Evolutionary conservation across 495 filamentous ascomycete species (phyloP).

Genomic region (Neurospora sp.): DNA sequence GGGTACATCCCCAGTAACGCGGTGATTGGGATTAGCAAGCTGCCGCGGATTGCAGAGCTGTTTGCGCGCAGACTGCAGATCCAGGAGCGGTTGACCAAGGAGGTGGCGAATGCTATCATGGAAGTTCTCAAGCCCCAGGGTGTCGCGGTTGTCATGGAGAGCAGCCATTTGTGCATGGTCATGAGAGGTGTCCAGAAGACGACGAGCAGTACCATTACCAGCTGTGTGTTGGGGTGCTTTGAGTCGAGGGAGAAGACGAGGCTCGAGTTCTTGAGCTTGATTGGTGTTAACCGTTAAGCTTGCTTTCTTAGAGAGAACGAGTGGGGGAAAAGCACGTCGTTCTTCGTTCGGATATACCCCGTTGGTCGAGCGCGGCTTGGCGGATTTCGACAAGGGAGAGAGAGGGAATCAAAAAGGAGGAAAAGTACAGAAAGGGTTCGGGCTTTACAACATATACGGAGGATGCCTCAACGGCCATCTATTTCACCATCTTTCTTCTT

Average conservation of each 20-base stretch:
- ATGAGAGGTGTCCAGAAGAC: slow-evolving; percentile 93
- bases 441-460: neutral
- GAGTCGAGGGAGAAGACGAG: slow-evolving; percentile 84
- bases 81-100: slow-evolving; percentile 90
- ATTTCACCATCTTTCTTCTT: neutral
- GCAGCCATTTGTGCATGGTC: slow-evolving; percentile 96
- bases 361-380: neutral
- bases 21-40: slow-evolving; percentile 90
- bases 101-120: slow-evolving; percentile 87
- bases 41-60: slow-evolving; percentile 94
- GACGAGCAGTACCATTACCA: slow-evolving; percentile 77
- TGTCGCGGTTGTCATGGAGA: slow-evolving; percentile 95
- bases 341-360: neutral
- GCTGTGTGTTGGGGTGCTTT: slow-evolving; percentile 92
- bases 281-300: slow-evolving; percentile 43
- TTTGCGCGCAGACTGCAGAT: slow-evolving; percentile 89
- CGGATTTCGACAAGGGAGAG: neutral
- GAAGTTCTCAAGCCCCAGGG: slow-evolving; percentile 91
- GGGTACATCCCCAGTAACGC: slow-evolving; percentile 83
- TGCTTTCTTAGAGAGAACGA: slow-evolving; percentile 3
- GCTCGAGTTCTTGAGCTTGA: slow-evolving; percentile 83
- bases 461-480: slow-evolving; percentile 11
- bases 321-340: neutral
- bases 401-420: neutral
- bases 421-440: neutral